These are phyloP conservation scores for Dryas integrifolia DNA, from an alignment of 331 rosid genomes.

Conservation along the genomic window DNA sequence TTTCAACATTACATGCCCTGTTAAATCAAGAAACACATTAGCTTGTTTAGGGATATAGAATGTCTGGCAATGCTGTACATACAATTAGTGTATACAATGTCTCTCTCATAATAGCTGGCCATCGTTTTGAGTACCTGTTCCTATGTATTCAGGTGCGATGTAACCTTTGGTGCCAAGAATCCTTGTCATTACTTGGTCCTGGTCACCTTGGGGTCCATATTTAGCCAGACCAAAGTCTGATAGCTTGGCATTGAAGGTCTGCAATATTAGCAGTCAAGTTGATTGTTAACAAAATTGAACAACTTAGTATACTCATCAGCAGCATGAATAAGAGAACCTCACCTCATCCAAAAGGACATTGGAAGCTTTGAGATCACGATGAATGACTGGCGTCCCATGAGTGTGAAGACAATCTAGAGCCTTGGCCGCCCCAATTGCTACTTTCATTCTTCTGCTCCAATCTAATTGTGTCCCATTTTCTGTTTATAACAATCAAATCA, in stretches of 20 bases:
- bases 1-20: constrained; percentile 46
- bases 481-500: neutral
- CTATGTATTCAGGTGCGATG: constrained; percentile 40
- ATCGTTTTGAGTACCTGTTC: constrained; percentile 27
- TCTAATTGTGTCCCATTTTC: constrained; percentile 24
- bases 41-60: neutral
- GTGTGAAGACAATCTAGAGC: constrained; percentile 42
- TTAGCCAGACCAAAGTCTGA: constrained; percentile 50
- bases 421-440: constrained; percentile 40
- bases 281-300: constrained; percentile 4
- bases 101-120: neutral
- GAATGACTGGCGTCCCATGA: constrained; percentile 33
- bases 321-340: constrained; percentile 20
- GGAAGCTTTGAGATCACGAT: constrained; percentile 42
- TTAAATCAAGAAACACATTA: constrained; percentile 7
- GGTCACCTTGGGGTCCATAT: constrained; percentile 41
- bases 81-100: neutral
- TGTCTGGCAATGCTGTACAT: neutral
- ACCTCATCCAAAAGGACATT: constrained; percentile 46
- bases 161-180: constrained; percentile 49
- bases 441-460: constrained; percentile 41
- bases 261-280: constrained; percentile 19
- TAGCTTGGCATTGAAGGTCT: constrained; percentile 40
- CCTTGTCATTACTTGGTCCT: constrained; percentile 33
- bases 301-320: neutral